A percentile compares a stretch with the other conserved stretches of the same genome.
phyloP scores from a whole-genome alignment of 208 protist genomes.

The Entamoeba histolytica region DNA sequence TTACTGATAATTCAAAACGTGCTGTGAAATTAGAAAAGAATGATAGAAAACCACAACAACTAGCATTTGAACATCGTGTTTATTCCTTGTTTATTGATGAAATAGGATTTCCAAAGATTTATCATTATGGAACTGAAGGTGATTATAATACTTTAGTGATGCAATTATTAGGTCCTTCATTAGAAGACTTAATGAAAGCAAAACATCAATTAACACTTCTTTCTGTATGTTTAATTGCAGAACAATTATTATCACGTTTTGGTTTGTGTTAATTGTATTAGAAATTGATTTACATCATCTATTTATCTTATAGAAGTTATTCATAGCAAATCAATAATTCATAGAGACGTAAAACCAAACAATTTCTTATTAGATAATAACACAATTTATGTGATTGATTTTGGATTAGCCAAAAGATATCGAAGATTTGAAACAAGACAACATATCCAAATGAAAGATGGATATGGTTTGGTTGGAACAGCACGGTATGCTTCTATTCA shows the following conservation, averaged over 20 bases:
- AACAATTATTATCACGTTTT: conserved; percentile 80
- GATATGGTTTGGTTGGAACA: conserved; percentile 93
- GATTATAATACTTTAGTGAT: conserved; percentile 96
- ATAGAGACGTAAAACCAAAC: conserved; percentile 81
- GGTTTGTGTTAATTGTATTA: neutral
- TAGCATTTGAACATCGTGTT: conserved; percentile 81
- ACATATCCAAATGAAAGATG: conserved; percentile 94
- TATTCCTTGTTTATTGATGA: conserved; percentile 55
- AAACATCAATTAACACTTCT: conserved; percentile 74
- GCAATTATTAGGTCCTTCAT: conserved; percentile 78
- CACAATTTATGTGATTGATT: conserved; percentile 80
- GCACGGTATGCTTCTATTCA: conserved; percentile 95
- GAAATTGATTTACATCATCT: too few species aligned
- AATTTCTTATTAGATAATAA: conserved; percentile 86
- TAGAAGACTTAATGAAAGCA: conserved; percentile 85
- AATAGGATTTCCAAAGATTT: conserved; percentile 65
- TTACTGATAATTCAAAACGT: neutral
- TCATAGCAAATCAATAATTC: conserved; percentile 81
- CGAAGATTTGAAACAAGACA: conserved; percentile 67
- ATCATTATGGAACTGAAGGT: conserved; percentile 71
- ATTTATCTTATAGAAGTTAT: conserved; percentile 54
- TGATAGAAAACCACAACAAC: conserved; percentile 75
- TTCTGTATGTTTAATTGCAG: conserved; percentile 84
- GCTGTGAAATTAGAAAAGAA: neutral
- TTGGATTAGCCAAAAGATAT: conserved; percentile 96